Evolutionary conservation across 176 grass and related monocot species (phyloP).

Genomic region (Rhynchospora tenuis): DNA sequence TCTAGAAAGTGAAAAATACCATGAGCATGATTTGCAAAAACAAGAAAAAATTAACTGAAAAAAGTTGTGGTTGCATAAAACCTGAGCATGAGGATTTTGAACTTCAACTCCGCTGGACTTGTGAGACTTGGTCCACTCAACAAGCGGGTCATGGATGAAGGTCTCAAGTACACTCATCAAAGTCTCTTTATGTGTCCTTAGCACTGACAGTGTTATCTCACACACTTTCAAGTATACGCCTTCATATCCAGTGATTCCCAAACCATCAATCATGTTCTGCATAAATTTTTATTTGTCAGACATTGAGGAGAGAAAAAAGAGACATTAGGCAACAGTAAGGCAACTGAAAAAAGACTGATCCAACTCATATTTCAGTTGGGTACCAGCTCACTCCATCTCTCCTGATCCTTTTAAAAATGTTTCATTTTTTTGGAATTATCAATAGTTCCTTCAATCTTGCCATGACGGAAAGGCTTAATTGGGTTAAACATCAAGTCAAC

Average conservation of each 20-base stretch:
- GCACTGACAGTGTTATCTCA: conserved; percentile 83
- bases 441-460: not conserved
- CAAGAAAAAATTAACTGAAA: not conserved
- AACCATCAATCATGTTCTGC: conserved; percentile 96
- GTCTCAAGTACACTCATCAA: conserved; percentile 96
- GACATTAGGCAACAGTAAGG: not conserved
- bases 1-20: not conserved
- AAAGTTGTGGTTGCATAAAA: not conserved
- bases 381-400: not conserved
- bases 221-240: conserved; percentile 89
- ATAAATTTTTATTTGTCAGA: conserved; percentile 5
- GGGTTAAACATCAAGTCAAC: not conserved
- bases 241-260: conserved; percentile 94
- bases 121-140: conserved; percentile 87
- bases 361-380: not conserved
- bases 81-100: conserved; percentile 89
- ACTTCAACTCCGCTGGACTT: conserved; percentile 89
- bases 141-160: conserved; percentile 88
- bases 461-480: not conserved
- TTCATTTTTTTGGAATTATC: not conserved
- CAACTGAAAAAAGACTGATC: not conserved
- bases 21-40: not conserved
- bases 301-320: not conserved
- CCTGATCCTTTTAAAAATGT: not conserved
- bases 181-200: conserved; percentile 82